Evolutionary conservation across 305 asterid species (phyloP), one percentile per base, ranked within the genome.

Genomic region (Fraxinus sp.): DNA sequence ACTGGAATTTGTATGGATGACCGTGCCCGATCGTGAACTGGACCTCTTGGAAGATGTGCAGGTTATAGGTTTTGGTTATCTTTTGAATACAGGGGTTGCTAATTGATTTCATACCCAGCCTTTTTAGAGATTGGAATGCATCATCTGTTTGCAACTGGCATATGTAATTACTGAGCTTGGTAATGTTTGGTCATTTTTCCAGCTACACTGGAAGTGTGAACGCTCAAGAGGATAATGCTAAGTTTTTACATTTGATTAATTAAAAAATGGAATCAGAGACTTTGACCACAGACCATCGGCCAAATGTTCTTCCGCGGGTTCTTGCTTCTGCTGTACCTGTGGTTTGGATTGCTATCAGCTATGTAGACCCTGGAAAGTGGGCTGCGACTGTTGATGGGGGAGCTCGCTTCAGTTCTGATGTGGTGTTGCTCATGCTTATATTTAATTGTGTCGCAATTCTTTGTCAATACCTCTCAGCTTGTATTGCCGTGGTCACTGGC

Each of bases 351-450:
- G 92, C 97, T 84, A 82, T 93, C 73, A 89, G 97, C 89, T 94
- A 97, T 88, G 89, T 97, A 55, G 98, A 93, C 85, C 99, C 99
- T 81, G 99, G 99, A 84, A 97, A 96, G 87, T 96, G 98, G 98
- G 95, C 95, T 44, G 94, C 93, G 80, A 88, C 92, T 77, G 88
- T 94, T 62, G 99, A 96, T 84, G 97, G 98, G n/a, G 99, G 99
- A 57, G 94, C 97, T 75, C 95, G 91, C 70, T 90, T 92, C 77
- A 98, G 99, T 68, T 84, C 81, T 83, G 98, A 96, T 88, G 85
- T 93, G 86, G 86, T 87, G 81, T 84, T 88, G 11, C 86, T 90
- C 33, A 82, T 92, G 87, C 91, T 96, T 74, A 62, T 92, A 59
- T 89, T 94, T 79, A 94, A 89, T 83, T 85, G 88, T 81, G 89